Conservation (phyloP, 352 stramenopile genomes). For the Globisporangium nunn region DNA sequence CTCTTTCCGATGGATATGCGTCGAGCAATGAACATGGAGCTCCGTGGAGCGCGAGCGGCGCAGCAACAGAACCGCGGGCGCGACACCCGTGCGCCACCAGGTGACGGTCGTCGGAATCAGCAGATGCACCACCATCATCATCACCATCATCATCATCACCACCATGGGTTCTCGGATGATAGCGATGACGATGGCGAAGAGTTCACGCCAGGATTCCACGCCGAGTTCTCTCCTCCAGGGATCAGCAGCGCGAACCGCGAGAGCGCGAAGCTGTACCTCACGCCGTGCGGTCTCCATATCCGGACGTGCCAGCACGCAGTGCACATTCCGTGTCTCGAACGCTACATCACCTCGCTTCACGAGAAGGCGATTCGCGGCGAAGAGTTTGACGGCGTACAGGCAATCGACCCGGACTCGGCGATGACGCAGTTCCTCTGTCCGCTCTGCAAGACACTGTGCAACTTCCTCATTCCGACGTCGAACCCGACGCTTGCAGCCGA, state of each 20-base stretch:
- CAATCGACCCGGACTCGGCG: constrained; percentile 79
- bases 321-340: constrained; percentile 82
- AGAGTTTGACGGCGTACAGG: constrained; percentile 85
- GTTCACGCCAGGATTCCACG: constrained; percentile 28
- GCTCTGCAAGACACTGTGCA: constrained; percentile 89
- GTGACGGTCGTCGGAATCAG: constrained; percentile 16
- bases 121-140: constrained; percentile 18
- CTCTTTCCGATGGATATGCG: constrained; percentile 47
- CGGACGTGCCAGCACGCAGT: constrained; percentile 84
- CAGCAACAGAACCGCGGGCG: constrained; percentile 10
- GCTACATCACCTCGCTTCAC: constrained; percentile 81
- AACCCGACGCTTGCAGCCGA: constrained; percentile 25
- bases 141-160: constrained; percentile 16
- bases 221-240: constrained; percentile 37
- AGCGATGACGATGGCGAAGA: constrained; percentile 42
- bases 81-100: constrained; percentile 3
- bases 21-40: constrained; percentile 30
- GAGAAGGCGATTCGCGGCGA: constrained; percentile 84
- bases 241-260: constrained; percentile 33
- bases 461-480: constrained; percentile 84
- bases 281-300: constrained; percentile 73
- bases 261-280: constrained; percentile 67
- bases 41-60: constrained; percentile 23
- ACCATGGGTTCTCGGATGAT: constrained; percentile 32
- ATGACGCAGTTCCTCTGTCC: constrained; percentile 91